Conservation (phyloP, 257 asterid genomes). For the Linaria vulgaris region DNA sequence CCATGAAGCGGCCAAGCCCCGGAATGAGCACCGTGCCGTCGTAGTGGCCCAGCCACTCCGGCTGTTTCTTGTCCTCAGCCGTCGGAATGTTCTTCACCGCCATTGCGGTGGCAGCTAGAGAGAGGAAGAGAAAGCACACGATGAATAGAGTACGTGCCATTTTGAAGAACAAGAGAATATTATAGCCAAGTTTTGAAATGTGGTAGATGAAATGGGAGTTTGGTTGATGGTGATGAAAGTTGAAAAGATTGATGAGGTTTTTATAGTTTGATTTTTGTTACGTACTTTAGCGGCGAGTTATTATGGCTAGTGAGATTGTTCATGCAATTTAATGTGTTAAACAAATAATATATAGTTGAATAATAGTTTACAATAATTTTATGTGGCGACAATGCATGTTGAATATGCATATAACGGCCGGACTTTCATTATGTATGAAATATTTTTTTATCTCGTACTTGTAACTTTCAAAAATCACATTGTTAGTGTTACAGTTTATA, state of each 20-base stretch:
- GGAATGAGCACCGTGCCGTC: constrained; percentile 68
- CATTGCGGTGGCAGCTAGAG: constrained; percentile 18
- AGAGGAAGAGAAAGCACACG: constrained; percentile 29
- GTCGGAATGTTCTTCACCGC: constrained; percentile 42
- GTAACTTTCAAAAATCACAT: too few relatives aligned
- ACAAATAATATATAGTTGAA: too few relatives aligned
- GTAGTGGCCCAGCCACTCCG: constrained; percentile 27
- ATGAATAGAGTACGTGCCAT: constrained; percentile 14
- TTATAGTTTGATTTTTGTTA: constrained; percentile 17
- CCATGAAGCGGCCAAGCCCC: constrained; percentile 57
- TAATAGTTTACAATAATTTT: too few relatives aligned
- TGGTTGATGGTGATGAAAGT: constrained; percentile 2
- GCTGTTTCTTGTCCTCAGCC: not conserved
- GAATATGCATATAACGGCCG: too few relatives aligned
- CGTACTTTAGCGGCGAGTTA: too few relatives aligned
- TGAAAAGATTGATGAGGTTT: constrained; percentile 23
- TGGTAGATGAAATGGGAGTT: not conserved
- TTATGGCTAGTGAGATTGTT: too few relatives aligned
- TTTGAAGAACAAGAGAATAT: too few relatives aligned
- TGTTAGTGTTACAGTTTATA: too few relatives aligned
- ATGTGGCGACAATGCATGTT: too few relatives aligned
- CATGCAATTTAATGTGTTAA: too few relatives aligned
- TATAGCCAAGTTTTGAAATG: not conserved
- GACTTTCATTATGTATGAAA: too few relatives aligned
- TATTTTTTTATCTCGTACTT: too few relatives aligned